Percentiles rank a stretch among this genome's conserved stretches.
Evolutionary conservation across 331 rosid species (phyloP).

Genomic region (Quercus lobata): DNA sequence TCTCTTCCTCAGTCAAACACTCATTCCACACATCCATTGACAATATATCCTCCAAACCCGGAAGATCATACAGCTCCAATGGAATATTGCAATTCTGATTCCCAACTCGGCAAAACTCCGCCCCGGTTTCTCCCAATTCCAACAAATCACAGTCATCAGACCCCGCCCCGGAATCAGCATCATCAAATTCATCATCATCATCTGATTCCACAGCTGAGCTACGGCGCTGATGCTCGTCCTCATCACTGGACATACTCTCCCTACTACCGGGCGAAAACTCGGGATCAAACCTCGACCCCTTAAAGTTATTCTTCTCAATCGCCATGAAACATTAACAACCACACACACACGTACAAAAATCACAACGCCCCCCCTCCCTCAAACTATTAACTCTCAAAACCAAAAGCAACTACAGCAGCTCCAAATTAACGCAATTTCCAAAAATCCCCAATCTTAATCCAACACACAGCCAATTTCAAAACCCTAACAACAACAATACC

Average conservation of each 20-base stretch:
- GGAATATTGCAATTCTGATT: constrained; percentile 94
- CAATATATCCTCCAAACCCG: constrained; percentile 73
- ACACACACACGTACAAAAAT: background rate
- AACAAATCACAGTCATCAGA: constrained; percentile 97
- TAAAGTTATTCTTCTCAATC: constrained; percentile 93
- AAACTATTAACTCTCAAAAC: background rate
- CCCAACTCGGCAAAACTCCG: constrained; percentile 94
- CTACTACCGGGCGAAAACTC: constrained; percentile 78
- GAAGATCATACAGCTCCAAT: constrained; percentile 79
- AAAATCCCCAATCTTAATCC: constrained; percentile 11
- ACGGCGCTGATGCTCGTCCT: constrained; percentile 74
- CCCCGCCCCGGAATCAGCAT: constrained; percentile 98
- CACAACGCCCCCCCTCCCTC: constrained; percentile 32
- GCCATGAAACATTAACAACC: constrained; percentile 68
- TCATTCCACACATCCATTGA: constrained; percentile 96
- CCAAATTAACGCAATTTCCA: constrained; percentile 17
- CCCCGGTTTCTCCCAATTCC: constrained; percentile 92
- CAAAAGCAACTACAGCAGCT: background rate
- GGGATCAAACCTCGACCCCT: constrained; percentile 79
- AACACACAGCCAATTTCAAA: constrained; percentile 48
- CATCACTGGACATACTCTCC: constrained; percentile 88
- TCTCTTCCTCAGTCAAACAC: constrained; percentile 76
- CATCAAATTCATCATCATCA: constrained; percentile 87
- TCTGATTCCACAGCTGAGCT: constrained; percentile 75
- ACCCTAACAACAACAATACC: constrained; percentile 39